phyloP scores from a whole-genome alignment of 1,284 basidiomycete species.

The Pyrrhoderma lamaoense region DNA sequence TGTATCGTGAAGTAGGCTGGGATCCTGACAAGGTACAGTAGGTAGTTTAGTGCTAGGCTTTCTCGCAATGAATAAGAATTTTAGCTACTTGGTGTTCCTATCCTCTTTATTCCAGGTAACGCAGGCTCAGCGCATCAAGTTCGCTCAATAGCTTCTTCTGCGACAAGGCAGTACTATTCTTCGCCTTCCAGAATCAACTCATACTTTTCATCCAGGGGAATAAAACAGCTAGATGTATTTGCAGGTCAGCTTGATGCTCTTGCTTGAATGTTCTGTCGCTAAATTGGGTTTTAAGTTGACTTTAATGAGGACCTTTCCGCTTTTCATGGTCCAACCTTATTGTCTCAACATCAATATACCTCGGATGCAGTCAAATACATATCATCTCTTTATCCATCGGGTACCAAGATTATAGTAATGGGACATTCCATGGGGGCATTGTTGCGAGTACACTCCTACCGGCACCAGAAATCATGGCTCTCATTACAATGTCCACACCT shows the following conservation, averaged over 20 bases:
- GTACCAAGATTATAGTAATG: constrained; percentile 66
- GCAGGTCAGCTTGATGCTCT: constrained; percentile 44
- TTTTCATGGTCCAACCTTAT: constrained; percentile 85
- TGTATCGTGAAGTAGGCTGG: constrained; percentile 90
- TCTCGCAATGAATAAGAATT: constrained; percentile 13
- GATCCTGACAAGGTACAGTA: constrained; percentile 54
- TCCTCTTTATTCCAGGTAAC: constrained; percentile 95
- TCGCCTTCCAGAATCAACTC: constrained; percentile 44
- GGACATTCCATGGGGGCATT: constrained; percentile 99
- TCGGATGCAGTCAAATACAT: constrained; percentile 71
- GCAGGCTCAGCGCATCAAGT: constrained; percentile 94
- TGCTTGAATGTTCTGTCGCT: neutral
- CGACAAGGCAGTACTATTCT: constrained; percentile 71
- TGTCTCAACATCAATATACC: constrained; percentile 77
- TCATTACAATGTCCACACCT: constrained; percentile 94
- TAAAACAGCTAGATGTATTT: constrained; percentile 75
- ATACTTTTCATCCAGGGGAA: constrained; percentile 38
- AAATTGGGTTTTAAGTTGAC: constrained; percentile 54
- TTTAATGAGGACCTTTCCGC: constrained; percentile 98
- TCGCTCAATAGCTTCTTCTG: constrained; percentile 90
- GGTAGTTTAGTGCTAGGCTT: neutral
- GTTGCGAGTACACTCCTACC: constrained; percentile 74
- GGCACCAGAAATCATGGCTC: constrained; percentile 55
- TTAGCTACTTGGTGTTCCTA: constrained; percentile 60
- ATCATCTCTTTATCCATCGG: constrained; percentile 62